Percentiles rank a stretch among this genome's conserved stretches.
Conservation (phyloP, 75 land plant species). For the Ceratopteris richardii region DNA sequence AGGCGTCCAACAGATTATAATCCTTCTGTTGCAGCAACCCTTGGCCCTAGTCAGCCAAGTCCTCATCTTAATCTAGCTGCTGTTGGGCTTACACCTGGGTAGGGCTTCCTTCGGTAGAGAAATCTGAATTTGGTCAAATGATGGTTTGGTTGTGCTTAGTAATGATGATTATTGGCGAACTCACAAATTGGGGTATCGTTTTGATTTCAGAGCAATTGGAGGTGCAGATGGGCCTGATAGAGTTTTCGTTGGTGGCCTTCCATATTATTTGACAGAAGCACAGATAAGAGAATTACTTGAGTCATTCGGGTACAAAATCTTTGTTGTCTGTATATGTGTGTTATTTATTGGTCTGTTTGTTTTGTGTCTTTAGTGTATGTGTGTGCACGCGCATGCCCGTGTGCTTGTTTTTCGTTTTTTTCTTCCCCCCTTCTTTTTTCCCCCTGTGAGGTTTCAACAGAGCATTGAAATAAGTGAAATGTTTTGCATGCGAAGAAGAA, state of each 20-base stretch:
- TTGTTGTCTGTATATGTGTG: no score
- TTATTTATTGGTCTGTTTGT: no score
- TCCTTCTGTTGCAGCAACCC: slow-evolving; percentile 73
- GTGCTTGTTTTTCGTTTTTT: no score
- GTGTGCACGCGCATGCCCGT: no score
- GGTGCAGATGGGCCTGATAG: slow-evolving; percentile 94
- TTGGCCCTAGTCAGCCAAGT: slow-evolving; percentile 94
- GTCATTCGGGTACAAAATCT: slow-evolving; percentile 41
- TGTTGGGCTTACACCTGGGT: slow-evolving; percentile 79
- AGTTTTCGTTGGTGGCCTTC: slow-evolving; percentile 84
- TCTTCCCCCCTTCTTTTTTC: no score
- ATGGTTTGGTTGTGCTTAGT: neutral
- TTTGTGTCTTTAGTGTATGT: no score
- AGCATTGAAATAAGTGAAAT: no score
- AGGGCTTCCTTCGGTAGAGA: neutral
- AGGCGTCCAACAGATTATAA: slow-evolving; percentile 87
- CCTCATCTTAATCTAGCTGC: slow-evolving; percentile 83
- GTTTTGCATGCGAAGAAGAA: no score
- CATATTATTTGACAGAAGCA: slow-evolving; percentile 54
- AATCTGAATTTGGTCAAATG: neutral
- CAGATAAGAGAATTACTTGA: slow-evolving; percentile 52
- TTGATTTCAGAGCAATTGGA: slow-evolving; percentile 50
- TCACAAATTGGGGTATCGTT: no score
- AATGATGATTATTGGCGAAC: no score
- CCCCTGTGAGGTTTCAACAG: no score